These are phyloP conservation scores for Ganoderma leucocontextum DNA, from an alignment of 1,284 basidiomycete genomes.

Conservation along the genomic window DNA sequence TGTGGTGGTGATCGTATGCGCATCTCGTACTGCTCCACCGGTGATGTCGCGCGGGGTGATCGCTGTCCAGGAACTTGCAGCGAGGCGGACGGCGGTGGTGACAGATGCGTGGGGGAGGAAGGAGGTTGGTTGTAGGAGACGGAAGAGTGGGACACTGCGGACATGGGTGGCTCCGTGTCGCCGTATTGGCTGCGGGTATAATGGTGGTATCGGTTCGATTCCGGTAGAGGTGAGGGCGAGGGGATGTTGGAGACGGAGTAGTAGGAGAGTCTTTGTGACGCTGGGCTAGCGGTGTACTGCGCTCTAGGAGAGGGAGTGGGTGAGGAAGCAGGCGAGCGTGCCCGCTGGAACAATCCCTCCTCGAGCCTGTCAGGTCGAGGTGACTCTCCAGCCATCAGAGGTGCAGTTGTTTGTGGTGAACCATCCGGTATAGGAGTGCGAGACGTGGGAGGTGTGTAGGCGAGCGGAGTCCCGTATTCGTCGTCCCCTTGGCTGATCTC, in stretches of 20 bases:
- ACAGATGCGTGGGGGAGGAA: constrained; percentile 25
- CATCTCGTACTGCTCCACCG: constrained; percentile 59
- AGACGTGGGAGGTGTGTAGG: constrained; percentile 28
- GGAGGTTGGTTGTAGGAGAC: constrained; percentile 30
- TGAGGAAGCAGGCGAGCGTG: constrained; percentile 25
- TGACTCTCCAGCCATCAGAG: constrained; percentile 35
- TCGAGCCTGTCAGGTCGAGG: constrained; percentile 30
- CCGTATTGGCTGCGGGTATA: constrained; percentile 51
- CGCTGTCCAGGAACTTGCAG: constrained; percentile 31
- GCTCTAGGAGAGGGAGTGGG: constrained; percentile 29
- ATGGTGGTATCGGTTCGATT: constrained; percentile 48
- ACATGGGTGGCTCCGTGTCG: constrained; percentile 40
- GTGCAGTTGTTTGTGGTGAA: constrained; percentile 35
- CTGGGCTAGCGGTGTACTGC: constrained; percentile 35
- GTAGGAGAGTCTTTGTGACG: constrained; percentile 57
- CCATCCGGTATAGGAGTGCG: constrained; percentile 34
- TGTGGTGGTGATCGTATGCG: constrained; percentile 48
- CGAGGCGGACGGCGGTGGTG: constrained; percentile 26
- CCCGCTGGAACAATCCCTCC: constrained; percentile 13
- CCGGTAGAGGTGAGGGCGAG: constrained; percentile 63
- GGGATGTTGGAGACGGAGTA: constrained; percentile 77
- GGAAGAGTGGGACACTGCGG: constrained; percentile 37
- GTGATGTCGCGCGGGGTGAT: constrained; percentile 17
- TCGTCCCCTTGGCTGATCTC: constrained; percentile 51
- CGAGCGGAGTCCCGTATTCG: constrained; percentile 22